Evolutionary conservation across 1,284 basidiomycete species (phyloP).

Genomic region (Sanguinoderma infundibulare): DNA sequence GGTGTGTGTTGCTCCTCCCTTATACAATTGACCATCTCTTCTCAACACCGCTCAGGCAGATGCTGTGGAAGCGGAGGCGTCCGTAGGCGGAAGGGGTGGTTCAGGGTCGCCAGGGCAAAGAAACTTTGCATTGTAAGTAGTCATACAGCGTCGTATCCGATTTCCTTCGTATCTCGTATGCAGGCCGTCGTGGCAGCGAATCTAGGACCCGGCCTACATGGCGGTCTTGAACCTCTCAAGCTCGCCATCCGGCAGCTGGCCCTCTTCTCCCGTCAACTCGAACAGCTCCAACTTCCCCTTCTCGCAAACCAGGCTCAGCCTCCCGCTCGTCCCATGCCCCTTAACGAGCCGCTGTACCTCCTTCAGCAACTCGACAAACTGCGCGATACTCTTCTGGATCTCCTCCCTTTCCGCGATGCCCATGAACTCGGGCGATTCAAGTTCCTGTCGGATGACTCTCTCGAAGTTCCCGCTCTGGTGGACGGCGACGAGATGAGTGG

Average conservation of each 20-base stretch:
- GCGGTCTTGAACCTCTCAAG: slow-evolving; percentile 10
- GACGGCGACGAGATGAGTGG: slow-evolving; percentile 51
- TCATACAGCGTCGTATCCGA: no score
- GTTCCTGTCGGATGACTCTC: slow-evolving; percentile 45
- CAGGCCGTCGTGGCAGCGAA: background rate
- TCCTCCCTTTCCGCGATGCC: slow-evolving; percentile 35
- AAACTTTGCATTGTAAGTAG: no score
- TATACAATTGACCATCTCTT: no score
- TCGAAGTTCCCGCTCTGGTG: slow-evolving; percentile 50
- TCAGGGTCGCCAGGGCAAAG: no score
- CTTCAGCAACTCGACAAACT: slow-evolving; percentile 48
- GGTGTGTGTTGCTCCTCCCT: no score
- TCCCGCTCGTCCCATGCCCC: slow-evolving; percentile 45
- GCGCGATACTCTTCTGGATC: slow-evolving; percentile 35
- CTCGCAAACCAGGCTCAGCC: slow-evolving; percentile 35
- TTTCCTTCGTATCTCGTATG: no score
- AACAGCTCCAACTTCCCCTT: slow-evolving; percentile 17
- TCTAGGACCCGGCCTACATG: background rate
- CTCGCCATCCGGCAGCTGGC: slow-evolving; percentile 4
- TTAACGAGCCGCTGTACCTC: slow-evolving; percentile 47
- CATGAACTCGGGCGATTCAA: slow-evolving; percentile 33
- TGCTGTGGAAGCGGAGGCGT: no score
- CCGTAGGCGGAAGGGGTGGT: no score
- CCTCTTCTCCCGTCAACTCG: slow-evolving; percentile 7
- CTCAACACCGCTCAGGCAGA: no score